These are phyloP conservation scores for Gloeostereum incarnatum DNA, from an alignment of 768 basidiomycete genomes.

Conservation along the genomic window DNA sequence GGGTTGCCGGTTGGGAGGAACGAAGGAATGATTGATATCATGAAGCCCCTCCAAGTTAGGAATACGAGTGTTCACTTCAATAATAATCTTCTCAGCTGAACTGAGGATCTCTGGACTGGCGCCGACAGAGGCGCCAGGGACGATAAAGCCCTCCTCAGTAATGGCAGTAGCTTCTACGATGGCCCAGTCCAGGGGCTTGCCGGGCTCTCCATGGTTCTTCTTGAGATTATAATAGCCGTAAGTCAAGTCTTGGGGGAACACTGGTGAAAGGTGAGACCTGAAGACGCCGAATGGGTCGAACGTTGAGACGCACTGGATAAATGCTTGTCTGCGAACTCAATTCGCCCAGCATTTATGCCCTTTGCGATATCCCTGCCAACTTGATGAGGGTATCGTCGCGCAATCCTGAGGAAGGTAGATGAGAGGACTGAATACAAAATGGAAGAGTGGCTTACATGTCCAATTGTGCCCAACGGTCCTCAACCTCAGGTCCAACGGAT, in stretches of 20 bases:
- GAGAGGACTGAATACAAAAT: neutral
- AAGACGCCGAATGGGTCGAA: neutral
- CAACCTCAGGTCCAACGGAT: conserved; percentile 37
- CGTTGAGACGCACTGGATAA: conserved; percentile 27
- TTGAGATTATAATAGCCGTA: conserved; percentile 37
- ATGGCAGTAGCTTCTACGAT: conserved; percentile 42
- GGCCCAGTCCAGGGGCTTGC: conserved; percentile 37
- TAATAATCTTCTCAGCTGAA: conserved; percentile 37
- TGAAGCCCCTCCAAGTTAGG: conserved; percentile 39
- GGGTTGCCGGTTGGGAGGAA: conserved; percentile 33
- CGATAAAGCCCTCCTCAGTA: conserved; percentile 36
- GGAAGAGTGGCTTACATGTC: conserved; percentile 27
- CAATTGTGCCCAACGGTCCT: conserved; percentile 35
- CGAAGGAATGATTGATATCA: conserved; percentile 35
- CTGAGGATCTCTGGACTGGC: conserved; percentile 41
- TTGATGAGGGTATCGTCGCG: conserved; percentile 38
- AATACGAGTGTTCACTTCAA: conserved; percentile 38
- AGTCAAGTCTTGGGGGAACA: conserved; percentile 41
- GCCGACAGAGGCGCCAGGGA: conserved; percentile 37
- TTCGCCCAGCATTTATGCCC: conserved; percentile 38
- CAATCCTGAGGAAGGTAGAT: conserved; percentile 17
- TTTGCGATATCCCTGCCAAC: conserved; percentile 38
- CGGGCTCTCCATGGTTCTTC: conserved; percentile 33
- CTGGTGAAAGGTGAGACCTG: conserved; percentile 11
- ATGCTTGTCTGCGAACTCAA: conserved; percentile 39